phyloP scores from a whole-genome alignment of 1,284 basidiomycete species.

The Heterobasidion irregulare region DNA sequence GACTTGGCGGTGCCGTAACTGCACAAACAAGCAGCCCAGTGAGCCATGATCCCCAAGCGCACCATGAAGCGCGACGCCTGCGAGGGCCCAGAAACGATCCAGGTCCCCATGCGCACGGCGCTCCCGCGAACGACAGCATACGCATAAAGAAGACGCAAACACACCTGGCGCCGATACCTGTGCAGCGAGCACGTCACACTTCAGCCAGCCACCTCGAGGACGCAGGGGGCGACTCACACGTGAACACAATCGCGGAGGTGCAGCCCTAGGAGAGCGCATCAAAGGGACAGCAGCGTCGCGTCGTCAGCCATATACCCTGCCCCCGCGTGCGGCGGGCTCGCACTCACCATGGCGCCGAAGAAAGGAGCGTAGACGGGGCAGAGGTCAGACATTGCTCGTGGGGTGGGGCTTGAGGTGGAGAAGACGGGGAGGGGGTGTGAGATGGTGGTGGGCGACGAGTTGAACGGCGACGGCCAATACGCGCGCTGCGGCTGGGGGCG shows the following conservation, averaged over 20 bases:
- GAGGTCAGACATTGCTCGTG: slow-evolving; percentile 66
- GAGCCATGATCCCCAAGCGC: neutral
- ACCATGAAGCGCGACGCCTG: neutral
- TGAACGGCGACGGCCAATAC: neutral
- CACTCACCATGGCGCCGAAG: slow-evolving; percentile 89
- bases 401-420: neutral
- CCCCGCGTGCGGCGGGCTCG: neutral
- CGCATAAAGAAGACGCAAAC: too few relatives aligned
- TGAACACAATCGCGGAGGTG: slow-evolving; percentile 95
- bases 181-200: slow-evolving; percentile 3
- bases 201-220: neutral
- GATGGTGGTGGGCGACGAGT: neutral
- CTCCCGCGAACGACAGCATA: too few relatives aligned
- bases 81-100: too few relatives aligned
- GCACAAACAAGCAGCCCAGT: neutral
- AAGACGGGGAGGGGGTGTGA: neutral
- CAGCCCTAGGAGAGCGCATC: slow-evolving; percentile 56
- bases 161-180: slow-evolving; percentile 69
- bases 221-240: slow-evolving; percentile 56
- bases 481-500: neutral
- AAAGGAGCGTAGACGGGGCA: slow-evolving; percentile 96
- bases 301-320: neutral
- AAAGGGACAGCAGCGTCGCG: slow-evolving; percentile 9
- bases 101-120: too few relatives aligned
- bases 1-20: slow-evolving; percentile 97